These are phyloP conservation scores for Diversispora epigaea DNA, from an alignment of 192 early-diverging fungal genomes.

Conservation along the genomic window DNA sequence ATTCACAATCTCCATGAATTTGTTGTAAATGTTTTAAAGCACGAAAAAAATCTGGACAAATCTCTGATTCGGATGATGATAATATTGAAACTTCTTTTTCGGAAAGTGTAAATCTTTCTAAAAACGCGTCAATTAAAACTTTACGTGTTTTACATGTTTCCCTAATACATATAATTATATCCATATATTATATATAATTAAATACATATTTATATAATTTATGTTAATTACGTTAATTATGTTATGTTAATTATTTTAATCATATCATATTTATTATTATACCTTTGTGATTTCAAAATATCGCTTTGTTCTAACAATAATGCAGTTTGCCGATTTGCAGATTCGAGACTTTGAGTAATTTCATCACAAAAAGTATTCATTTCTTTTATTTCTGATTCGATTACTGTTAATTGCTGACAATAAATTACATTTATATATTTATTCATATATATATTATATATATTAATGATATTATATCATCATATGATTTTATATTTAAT, in stretches of 20 bases:
- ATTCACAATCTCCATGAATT: constrained; percentile 72
- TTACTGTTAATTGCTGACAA: constrained; percentile 52
- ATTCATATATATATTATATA: neutral
- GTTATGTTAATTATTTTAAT: too few species aligned
- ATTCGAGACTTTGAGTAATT: constrained; percentile 57
- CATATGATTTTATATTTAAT: neutral
- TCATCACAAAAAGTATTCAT: constrained; percentile 61
- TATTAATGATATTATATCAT: too few species aligned
- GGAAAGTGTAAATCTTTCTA: constrained; percentile 69
- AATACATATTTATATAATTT: neutral
- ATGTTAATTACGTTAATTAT: too few species aligned
- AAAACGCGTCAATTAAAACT: constrained; percentile 62
- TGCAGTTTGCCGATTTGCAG: constrained; percentile 58
- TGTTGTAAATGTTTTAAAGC: constrained; percentile 65
- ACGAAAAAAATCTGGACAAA: constrained; percentile 69
- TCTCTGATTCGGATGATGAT: constrained; percentile 48
- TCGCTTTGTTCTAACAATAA: constrained; percentile 65
- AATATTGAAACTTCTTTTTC: constrained; percentile 64
- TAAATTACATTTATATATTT: constrained; percentile 17
- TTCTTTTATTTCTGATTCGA: constrained; percentile 59
- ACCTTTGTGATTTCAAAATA: constrained; percentile 66
- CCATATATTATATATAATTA: too few species aligned
- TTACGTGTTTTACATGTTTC: constrained; percentile 55
- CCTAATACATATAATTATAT: constrained; percentile 34
- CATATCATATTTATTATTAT: too few species aligned